Evolutionary conservation across 768 basidiomycete genomes (phyloP).

Genomic region (Rhodotorula taiwanensis): DNA sequence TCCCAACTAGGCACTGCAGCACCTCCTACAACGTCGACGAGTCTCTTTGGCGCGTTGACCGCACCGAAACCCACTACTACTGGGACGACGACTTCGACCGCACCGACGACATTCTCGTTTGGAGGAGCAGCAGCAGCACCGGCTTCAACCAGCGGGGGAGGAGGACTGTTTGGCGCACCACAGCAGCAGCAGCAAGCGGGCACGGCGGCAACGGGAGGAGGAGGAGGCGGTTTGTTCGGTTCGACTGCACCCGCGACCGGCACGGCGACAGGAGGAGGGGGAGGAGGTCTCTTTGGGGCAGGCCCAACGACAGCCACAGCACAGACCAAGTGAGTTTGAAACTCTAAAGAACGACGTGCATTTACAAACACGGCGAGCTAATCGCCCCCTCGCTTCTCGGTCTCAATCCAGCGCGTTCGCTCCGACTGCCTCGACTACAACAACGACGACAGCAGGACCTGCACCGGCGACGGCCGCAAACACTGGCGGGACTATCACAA

Average conservation of each 20-base stretch:
- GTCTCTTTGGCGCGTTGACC: background rate
- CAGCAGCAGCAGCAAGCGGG: background rate
- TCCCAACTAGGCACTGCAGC: background rate
- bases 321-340: too few species aligned
- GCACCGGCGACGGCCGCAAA: too few species aligned
- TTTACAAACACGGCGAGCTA: too few species aligned
- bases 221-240: slow-evolving; percentile 7
- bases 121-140: background rate
- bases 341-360: too few species aligned
- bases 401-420: too few species aligned
- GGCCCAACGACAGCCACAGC: too few species aligned
- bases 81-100: too few species aligned
- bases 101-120: slow-evolving; percentile 21
- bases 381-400: too few species aligned
- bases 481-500: slow-evolving; percentile 23
- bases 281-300: slow-evolving; percentile 12
- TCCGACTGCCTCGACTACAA: too few species aligned
- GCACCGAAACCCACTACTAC: background rate
- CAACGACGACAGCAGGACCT: slow-evolving; percentile 6
- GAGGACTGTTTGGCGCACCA: slow-evolving; percentile 5
- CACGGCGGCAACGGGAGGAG: background rate
- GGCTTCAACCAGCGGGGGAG: too few species aligned
- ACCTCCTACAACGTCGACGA: background rate
- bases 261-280: background rate
- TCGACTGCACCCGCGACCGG: background rate